Evolutionary conservation across 1,139 yeast species (phyloP).

Genomic region (Geotrichum klebahnii): DNA sequence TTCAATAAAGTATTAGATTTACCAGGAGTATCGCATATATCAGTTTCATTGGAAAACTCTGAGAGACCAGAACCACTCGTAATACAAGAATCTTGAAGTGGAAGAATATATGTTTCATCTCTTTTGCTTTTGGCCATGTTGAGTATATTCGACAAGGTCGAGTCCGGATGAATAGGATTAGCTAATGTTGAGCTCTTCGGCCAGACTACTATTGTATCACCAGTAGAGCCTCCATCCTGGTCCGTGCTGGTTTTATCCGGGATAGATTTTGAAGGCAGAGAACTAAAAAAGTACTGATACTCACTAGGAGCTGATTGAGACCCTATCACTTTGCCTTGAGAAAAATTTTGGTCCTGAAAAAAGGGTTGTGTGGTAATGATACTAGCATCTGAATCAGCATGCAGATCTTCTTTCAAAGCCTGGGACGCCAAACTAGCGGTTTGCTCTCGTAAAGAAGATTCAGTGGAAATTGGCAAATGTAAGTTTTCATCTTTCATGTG

Average conservation of each 20-base stretch:
- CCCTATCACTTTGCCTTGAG: conserved; percentile 10
- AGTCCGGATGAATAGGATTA: conserved; percentile 14
- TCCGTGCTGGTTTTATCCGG: too few relatives aligned
- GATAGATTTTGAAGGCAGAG: too few relatives aligned
- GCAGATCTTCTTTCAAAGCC: conserved; percentile 47
- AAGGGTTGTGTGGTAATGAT: neutral
- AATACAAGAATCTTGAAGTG: neutral
- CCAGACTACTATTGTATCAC: conserved; percentile 14
- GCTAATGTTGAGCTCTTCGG: conserved; percentile 15
- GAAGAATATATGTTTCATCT: neutral
- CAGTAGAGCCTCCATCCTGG: conserved; percentile 5
- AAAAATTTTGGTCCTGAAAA: neutral
- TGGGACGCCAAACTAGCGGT: conserved; percentile 60
- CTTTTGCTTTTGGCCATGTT: neutral
- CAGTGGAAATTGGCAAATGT: conserved; percentile 11
- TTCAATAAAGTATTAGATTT: too few relatives aligned
- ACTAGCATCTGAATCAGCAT: neutral
- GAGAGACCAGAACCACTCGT: neutral
- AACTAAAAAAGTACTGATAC: too few relatives aligned
- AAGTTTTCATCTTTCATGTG: too few relatives aligned
- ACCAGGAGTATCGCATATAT: too few relatives aligned
- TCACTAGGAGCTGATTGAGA: conserved; percentile 1
- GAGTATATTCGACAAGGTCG: conserved; percentile 1
- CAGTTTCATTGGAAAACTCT: too few relatives aligned
- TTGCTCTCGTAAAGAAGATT: conserved; percentile 53